These are phyloP conservation scores for Myriosclerotinia scirpicola DNA, from an alignment of 2,329 filamentous ascomycete species.

Conservation along the genomic window DNA sequence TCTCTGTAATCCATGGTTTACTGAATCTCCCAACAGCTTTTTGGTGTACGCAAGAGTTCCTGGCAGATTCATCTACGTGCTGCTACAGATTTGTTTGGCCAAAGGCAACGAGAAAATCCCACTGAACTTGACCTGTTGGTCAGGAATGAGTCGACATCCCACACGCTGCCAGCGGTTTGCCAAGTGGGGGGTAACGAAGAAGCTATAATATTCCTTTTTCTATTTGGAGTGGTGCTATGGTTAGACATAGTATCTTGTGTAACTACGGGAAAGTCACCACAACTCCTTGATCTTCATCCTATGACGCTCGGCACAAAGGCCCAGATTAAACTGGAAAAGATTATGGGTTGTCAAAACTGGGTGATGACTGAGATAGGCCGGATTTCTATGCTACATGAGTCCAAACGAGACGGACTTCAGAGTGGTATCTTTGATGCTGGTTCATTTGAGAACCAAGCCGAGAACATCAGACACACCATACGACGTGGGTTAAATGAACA, in stretches of 20 bases:
- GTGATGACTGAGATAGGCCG: slow-evolving; percentile 55
- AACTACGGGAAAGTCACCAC: slow-evolving; percentile 46
- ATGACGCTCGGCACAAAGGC: slow-evolving; percentile 43
- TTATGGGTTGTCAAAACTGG: slow-evolving; percentile 59
- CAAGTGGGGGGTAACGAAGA: slow-evolving; percentile 41
- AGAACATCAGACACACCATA: slow-evolving; percentile 32
- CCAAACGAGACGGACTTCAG: slow-evolving; percentile 52
- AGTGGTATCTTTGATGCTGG: slow-evolving; percentile 24
- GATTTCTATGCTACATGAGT: slow-evolving; percentile 53
- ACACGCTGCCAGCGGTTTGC: background rate
- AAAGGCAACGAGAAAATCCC: slow-evolving; percentile 21
- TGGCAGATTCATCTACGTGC: slow-evolving; percentile 37
- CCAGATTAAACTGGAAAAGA: slow-evolving; percentile 47
- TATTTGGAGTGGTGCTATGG: slow-evolving; percentile 50
- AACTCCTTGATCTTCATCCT: slow-evolving; percentile 46
- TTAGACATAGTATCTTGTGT: slow-evolving; percentile 53
- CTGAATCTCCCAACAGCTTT: slow-evolving; percentile 39
- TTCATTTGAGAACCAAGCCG: slow-evolving; percentile 25
- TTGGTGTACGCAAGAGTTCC: slow-evolving; percentile 43
- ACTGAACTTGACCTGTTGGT: slow-evolving; percentile 18
- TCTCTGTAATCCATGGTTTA: slow-evolving; percentile 31
- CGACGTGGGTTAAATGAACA: slow-evolving; percentile 29
- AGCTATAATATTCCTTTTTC: slow-evolving; percentile 47
- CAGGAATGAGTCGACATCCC: background rate
- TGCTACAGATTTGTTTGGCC: slow-evolving; percentile 29